Base-by-base conservation (phyloP, 2,329 filamentous ascomycete species). In the Aspergillus chevalieri region DNA sequence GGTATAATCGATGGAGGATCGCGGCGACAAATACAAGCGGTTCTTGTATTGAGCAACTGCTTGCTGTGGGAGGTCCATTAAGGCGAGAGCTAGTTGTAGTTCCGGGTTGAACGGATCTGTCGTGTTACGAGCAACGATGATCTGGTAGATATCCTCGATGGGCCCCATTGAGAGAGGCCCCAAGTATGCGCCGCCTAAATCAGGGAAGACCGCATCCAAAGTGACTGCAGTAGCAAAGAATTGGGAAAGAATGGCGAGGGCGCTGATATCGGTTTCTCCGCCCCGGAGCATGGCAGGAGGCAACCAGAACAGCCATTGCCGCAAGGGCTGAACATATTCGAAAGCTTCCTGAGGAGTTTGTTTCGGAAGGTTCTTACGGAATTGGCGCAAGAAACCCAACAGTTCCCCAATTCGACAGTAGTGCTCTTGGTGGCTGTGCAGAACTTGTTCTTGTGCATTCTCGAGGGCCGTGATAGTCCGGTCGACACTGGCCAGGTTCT, bases 241-340 rank as follows among this genome's bases (percentile, higher is more conserved):
- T 65, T 97, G 88, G 9, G 90, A 87, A 48, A 97, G 84, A 54
- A 94, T 84, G 47, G 95, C 78, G 57, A 96, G 78, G 1, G 89
- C 86, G 52, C 82, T 87, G 21, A 87, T 80, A 57, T 92, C 89
- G 33, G 82, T 82, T 46, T 85, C 83, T 43, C 85, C 86, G 56
- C 84, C 83, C 65, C 92, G 86, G 22, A 96, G 78, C 60, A 91
- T 86, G 57, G 84, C 83, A 30, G 95, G 84, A 1, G 93, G 93
- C 48, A 95, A 82, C 90, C 92, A 97, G 72, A 97, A 95, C 14
- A 97, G 81, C 90, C 92, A 96, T 59, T 88, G 87, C 48, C 91
- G 82, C 51, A 98, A 79, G 8, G 89, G 85, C 56, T 94, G 91
- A 9, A 97, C 81, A 56, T 91, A 87, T 62, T 90, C 86, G 65